Conservation (phyloP, 2,329 filamentous ascomycete species). For the Ophiosphaerella herpotricha region DNA sequence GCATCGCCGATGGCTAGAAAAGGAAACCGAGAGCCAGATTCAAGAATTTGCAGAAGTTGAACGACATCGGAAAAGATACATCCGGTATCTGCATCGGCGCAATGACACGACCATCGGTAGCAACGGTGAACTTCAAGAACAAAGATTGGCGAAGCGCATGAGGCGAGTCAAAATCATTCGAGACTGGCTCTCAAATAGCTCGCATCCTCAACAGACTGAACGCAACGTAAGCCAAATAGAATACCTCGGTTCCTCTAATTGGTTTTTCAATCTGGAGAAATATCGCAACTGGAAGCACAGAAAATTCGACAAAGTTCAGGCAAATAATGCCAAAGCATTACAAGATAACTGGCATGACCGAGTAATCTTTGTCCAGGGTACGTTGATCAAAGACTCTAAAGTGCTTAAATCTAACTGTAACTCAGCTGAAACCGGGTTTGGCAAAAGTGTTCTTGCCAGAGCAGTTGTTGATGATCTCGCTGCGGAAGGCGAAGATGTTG, state of each 20-base stretch:
- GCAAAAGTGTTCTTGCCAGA: constrained; percentile 34
- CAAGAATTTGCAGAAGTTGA: constrained; percentile 23
- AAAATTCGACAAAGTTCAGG: constrained; percentile 21
- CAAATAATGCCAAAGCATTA: constrained; percentile 22
- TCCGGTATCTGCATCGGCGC: constrained; percentile 23
- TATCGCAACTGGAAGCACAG: constrained; percentile 32
- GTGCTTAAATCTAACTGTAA: constrained; percentile 3
- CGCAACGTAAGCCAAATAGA: constrained; percentile 7
- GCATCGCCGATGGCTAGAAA: constrained; percentile 34
- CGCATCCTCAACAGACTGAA: constrained; percentile 13
- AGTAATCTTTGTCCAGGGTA: constrained; percentile 39
- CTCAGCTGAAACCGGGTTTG: constrained; percentile 36
- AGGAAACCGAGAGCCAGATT: constrained; percentile 17
- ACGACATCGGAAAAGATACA: constrained; percentile 24
- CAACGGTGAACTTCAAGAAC: constrained; percentile 15
- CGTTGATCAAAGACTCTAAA: not conserved
- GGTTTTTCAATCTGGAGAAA: constrained; percentile 28
- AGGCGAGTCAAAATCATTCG: constrained; percentile 32
- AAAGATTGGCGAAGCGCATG: constrained; percentile 29
- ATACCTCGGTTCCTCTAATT: constrained; percentile 24
- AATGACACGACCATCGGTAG: constrained; percentile 5
- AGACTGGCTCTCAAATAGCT: constrained; percentile 28
- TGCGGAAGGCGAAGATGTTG: constrained; percentile 24
- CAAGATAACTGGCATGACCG: constrained; percentile 31
- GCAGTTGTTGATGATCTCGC: constrained; percentile 29